Base-by-base conservation (phyloP, 1,284 basidiomycete genomes). In the Ganoderma sinense region DNA sequence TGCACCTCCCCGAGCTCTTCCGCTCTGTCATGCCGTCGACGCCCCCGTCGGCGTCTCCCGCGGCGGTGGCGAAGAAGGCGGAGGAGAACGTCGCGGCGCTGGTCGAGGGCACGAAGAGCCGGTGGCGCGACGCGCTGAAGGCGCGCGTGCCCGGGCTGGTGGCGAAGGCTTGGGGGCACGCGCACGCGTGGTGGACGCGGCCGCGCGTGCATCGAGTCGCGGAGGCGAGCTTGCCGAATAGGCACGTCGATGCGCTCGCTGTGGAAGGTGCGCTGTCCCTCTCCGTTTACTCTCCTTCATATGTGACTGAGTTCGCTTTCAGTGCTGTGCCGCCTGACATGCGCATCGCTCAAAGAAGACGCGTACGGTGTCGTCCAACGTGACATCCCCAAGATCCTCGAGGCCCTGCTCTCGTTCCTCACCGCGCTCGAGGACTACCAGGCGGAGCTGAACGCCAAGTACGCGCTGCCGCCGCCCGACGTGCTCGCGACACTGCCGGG, bases 281-380 rank as follows among this genome's bases (percentile, higher is more conserved):
- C n/a, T n/a, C n/a, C n/a, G n/a, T n/a, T n/a, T n/a, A n/a, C n/a
- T n/a, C n/a, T n/a, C n/a, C n/a, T n/a, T n/a, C n/a, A n/a, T n/a
- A n/a, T n/a, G n/a, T n/a, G n/a, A n/a, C n/a, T n/a, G n/a, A n/a
- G n/a, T n/a, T n/a, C n/a, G n/a, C n/a, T n/a, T n/a, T n/a, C 75
- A 96, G 95, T 89, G 6, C 82, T 96, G 1, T 88, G 91, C 0
- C 85, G 87, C 62, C 83, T 96, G n/a, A 84, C 88, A 5, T 90
- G 90, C 68, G 88, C 89, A 1, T 96, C 94, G 8, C 81, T 96
- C 40, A 84, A 84, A 1, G 94, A 96, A 79, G 95, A 97, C 80
- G 84, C 87, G 31, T 95, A 92, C 75, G 95, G 95, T 16, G 88
- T 91, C 60, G 93, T 95, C 8, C 95, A 96, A 78, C 85, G 92